phyloP scores from a whole-genome alignment of 2,329 filamentous ascomycete genomes.

The Verticillium isaacii region DNA sequence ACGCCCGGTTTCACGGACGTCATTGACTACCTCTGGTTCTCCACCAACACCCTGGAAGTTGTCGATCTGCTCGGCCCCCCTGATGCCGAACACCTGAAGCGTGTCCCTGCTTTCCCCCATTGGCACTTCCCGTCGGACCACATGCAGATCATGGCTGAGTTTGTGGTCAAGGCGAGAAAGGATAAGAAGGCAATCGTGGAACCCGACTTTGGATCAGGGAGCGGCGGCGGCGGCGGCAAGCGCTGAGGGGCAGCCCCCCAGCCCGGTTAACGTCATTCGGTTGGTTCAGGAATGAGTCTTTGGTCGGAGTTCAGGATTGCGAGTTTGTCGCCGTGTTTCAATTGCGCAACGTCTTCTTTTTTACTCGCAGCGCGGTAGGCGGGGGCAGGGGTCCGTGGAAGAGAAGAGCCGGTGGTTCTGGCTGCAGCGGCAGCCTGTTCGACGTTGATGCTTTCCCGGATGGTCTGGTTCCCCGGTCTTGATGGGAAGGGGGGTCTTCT shows the following conservation, averaged over 20 bases:
- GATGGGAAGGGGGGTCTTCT: neutral
- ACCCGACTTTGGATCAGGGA: slow-evolving; percentile 51
- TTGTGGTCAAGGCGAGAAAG: slow-evolving; percentile 82
- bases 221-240: slow-evolving; percentile 9
- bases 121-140: slow-evolving; percentile 95
- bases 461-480: neutral
- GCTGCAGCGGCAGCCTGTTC: no score
- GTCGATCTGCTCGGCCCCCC: slow-evolving; percentile 81
- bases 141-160: slow-evolving; percentile 83
- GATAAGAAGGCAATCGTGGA: slow-evolving; percentile 67
- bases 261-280: neutral
- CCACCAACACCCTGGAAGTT: slow-evolving; percentile 81
- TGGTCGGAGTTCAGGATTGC: slow-evolving; percentile 15
- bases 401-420: neutral
- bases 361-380: neutral
- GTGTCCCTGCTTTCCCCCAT: slow-evolving; percentile 87
- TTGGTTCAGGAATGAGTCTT: slow-evolving; percentile 10
- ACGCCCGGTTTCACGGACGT: slow-evolving; percentile 88
- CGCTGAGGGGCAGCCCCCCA: neutral
- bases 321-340: slow-evolving; percentile 2
- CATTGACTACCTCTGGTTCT: slow-evolving; percentile 98
- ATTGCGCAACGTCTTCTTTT: neutral
- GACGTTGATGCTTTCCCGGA: neutral
- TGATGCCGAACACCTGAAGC: slow-evolving; percentile 77
- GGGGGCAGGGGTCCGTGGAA: neutral